phyloP scores from a whole-genome alignment of 176 grass and related monocot species.

The Musa schizocarpa region DNA sequence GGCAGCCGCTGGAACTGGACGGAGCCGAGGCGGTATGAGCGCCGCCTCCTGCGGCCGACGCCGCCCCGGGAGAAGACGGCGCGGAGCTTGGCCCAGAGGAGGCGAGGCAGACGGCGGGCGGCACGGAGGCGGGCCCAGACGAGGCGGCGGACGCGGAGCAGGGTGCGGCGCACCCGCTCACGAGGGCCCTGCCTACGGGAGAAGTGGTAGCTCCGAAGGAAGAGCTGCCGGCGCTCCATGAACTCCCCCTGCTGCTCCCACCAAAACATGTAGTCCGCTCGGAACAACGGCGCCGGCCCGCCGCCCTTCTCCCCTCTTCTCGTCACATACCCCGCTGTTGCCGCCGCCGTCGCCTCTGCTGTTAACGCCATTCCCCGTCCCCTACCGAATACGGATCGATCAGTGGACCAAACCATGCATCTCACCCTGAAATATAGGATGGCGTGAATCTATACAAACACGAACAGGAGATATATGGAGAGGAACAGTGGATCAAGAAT shows the following conservation, averaged over 20 bases:
- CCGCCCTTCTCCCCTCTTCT: neutral
- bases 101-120: constrained; percentile 29
- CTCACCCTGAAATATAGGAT: no score
- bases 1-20: constrained; percentile 6
- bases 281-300: constrained; percentile 1
- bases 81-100: constrained; percentile 10
- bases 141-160: constrained; percentile 48
- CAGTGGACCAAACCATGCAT: no score
- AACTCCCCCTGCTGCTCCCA: constrained; percentile 45
- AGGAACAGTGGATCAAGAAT: no score
- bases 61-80: neutral
- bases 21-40: neutral
- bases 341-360: neutral
- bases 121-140: constrained; percentile 50
- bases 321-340: neutral
- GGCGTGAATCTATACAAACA: no score
- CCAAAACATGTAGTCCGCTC: constrained; percentile 56
- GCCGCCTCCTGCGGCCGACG: neutral
- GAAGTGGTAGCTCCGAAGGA: constrained; percentile 94
- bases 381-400: no score
- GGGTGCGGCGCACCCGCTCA: constrained; percentile 10
- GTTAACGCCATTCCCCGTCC: no score
- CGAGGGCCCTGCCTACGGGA: constrained; percentile 36
- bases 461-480: no score
- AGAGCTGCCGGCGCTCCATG: constrained; percentile 74